Percentiles rank a stretch among this genome's conserved stretches.
Evolutionary conservation across 345 rosid species (phyloP).

Genomic region (Gossypium thurberi): DNA sequence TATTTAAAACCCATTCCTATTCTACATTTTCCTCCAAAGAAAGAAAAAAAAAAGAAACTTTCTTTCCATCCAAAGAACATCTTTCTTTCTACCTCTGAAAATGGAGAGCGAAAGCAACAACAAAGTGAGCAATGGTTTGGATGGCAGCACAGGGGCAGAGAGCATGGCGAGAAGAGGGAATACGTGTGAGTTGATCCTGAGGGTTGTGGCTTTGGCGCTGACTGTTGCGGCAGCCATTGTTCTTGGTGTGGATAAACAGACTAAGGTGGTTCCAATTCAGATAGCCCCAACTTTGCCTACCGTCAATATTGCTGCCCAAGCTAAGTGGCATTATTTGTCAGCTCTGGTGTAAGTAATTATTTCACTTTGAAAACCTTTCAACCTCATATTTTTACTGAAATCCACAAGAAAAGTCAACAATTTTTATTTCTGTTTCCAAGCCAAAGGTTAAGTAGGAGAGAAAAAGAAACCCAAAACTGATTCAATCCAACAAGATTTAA

Average conservation of each 20-base stretch:
- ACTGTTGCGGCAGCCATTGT: conserved; percentile 37
- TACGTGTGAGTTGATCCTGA: conserved; percentile 17
- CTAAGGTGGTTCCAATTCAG: conserved; percentile 24
- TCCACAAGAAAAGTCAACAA: too few relatives aligned
- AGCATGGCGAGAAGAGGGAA: not conserved
- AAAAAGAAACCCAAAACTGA: too few relatives aligned
- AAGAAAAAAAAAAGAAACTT: not conserved
- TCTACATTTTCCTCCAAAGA: not conserved
- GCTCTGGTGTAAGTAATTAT: conserved; percentile 36
- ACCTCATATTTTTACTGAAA: too few relatives aligned
- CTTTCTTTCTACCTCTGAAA: not conserved
- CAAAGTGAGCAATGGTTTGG: not conserved
- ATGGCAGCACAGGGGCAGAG: not conserved
- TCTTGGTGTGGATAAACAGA: conserved; percentile 38
- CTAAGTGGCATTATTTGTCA: conserved; percentile 48
- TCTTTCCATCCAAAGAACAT: not conserved
- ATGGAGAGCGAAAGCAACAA: conserved; percentile 11
- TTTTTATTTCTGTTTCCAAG: too few relatives aligned
- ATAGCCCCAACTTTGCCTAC: conserved; percentile 30
- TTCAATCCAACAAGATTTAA: too few relatives aligned
- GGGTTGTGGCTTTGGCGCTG: conserved; percentile 33
- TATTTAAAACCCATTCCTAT: not conserved
- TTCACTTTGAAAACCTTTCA: not conserved
- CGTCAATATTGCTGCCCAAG: conserved; percentile 28
- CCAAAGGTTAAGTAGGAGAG: too few relatives aligned